These are phyloP conservation scores for Stereum hirsutum DNA, from an alignment of 1,284 basidiomycete genomes.

Conservation along the genomic window DNA sequence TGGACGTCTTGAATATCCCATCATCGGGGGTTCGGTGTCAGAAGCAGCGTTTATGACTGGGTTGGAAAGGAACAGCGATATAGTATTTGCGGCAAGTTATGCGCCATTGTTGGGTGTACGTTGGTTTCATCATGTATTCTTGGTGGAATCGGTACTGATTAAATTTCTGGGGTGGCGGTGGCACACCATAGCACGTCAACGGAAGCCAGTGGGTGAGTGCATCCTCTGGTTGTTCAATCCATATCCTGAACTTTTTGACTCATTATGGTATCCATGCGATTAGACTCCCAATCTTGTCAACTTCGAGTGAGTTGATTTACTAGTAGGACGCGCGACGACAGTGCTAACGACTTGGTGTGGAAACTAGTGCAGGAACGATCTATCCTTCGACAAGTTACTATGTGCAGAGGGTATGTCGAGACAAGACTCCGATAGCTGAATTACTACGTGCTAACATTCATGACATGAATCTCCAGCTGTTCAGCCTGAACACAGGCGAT, in stretches of 20 bases:
- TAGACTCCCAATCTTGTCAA: constrained; percentile 57
- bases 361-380: constrained; percentile 45
- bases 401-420: constrained; percentile 57
- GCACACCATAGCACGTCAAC: constrained; percentile 35
- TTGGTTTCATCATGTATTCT: constrained; percentile 9
- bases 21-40: constrained; percentile 38
- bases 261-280: constrained; percentile 2
- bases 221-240: background rate
- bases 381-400: constrained; percentile 57
- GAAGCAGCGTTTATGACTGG: constrained; percentile 73
- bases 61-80: constrained; percentile 45
- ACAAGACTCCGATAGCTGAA: background rate
- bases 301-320: constrained; percentile 59
- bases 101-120: constrained; percentile 49
- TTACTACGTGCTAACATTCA: background rate
- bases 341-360: constrained; percentile 3
- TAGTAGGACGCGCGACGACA: too few species aligned
- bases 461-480: constrained; percentile 32
- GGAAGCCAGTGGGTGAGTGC: constrained; percentile 43
- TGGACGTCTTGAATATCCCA: constrained; percentile 51
- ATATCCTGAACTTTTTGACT: too few species aligned
- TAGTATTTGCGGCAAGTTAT: constrained; percentile 59
- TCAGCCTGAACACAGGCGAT: constrained; percentile 50
- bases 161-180: background rate
- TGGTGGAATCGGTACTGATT: background rate